A percentile compares a stretch with the other conserved stretches of the same genome.
phyloP scores from a whole-genome alignment of 495 filamentous ascomycete species.

The Talaromyces liani region DNA sequence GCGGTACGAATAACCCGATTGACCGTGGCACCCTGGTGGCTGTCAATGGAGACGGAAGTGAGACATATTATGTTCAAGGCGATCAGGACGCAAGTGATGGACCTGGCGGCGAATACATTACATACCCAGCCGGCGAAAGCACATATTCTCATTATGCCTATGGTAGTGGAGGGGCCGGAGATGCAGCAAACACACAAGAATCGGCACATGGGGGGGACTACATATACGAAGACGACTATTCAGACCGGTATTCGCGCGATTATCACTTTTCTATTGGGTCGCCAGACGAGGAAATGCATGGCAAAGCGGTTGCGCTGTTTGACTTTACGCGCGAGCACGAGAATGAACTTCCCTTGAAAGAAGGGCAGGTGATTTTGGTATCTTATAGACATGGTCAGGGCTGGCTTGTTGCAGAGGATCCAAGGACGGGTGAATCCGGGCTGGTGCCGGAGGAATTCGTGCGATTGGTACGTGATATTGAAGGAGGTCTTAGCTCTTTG shows the following conservation, averaged over 20 bases:
- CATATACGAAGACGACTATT: conserved; percentile 51
- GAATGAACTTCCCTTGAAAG: conserved; percentile 85
- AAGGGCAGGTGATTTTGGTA: conserved; percentile 95
- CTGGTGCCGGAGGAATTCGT: conserved; percentile 97
- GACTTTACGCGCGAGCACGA: conserved; percentile 94
- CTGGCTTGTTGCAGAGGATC: conserved; percentile 95
- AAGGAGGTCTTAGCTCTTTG: conserved; percentile 52
- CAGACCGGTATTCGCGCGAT: conserved; percentile 69
- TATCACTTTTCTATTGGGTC: conserved; percentile 94
- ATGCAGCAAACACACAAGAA: conserved; percentile 21
- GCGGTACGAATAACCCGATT: not conserved
- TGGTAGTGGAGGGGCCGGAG: conserved; percentile 25
- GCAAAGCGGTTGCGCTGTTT: conserved; percentile 90
- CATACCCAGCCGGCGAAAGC: conserved; percentile 62
- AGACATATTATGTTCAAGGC: conserved; percentile 70
- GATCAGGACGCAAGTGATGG: conserved; percentile 54
- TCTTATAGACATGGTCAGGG: conserved; percentile 93
- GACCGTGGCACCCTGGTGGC: conserved; percentile 60
- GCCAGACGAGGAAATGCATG: conserved; percentile 95
- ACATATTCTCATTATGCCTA: conserved; percentile 45
- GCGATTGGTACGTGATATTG: conserved; percentile 83
- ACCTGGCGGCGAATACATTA: conserved; percentile 72
- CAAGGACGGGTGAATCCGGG: conserved; percentile 80
- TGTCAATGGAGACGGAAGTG: conserved; percentile 63
- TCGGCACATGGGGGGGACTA: conserved; percentile 39